A percentile compares a stretch with the other conserved stretches of the same genome.
These are phyloP conservation scores for Pisolithus microcarpus DNA, from an alignment of 768 basidiomycete species.

Conservation along the genomic window DNA sequence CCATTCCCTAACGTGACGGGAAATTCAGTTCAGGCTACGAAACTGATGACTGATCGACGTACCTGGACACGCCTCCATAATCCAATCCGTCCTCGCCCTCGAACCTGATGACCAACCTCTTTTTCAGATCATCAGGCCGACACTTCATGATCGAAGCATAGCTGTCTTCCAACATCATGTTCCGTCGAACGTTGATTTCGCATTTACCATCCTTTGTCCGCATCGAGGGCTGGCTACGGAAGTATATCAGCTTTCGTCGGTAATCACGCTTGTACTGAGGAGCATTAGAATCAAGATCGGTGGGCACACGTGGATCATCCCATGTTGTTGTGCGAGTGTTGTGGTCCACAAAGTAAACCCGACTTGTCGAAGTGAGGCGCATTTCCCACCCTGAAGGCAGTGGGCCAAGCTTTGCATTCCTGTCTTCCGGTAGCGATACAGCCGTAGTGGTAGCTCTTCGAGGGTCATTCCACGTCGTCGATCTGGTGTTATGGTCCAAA, in stretches of 20 bases:
- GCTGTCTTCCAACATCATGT: conserved; percentile 79
- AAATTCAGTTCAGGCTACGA: neutral
- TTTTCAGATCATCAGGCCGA: conserved; percentile 63
- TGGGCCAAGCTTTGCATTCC: conserved; percentile 64
- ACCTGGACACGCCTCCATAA: conserved; percentile 73
- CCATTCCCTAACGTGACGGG: conserved; percentile 54
- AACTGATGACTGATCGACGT: conserved; percentile 9
- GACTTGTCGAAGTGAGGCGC: conserved; percentile 75
- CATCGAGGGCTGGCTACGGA: conserved; percentile 85
- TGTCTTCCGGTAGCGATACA: conserved; percentile 34
- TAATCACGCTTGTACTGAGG: conserved; percentile 97
- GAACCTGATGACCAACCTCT: conserved; percentile 65
- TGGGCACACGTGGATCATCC: conserved; percentile 88
- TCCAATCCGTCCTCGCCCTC: conserved; percentile 77
- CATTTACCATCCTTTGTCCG: conserved; percentile 72
- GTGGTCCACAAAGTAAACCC: conserved; percentile 92
- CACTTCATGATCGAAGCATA: conserved; percentile 80
- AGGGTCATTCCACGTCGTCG: conserved; percentile 90
- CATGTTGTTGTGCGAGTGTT: conserved; percentile 84
- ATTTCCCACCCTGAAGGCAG: conserved; percentile 94
- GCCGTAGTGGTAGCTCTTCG: conserved; percentile 48
- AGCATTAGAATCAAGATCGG: conserved; percentile 74
- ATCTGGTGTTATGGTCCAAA: conserved; percentile 72
- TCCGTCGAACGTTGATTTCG: conserved; percentile 76
- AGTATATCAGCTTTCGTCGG: conserved; percentile 85